phyloP scores from a whole-genome alignment of 768 basidiomycete genomes.

The Mycena venus region DNA sequence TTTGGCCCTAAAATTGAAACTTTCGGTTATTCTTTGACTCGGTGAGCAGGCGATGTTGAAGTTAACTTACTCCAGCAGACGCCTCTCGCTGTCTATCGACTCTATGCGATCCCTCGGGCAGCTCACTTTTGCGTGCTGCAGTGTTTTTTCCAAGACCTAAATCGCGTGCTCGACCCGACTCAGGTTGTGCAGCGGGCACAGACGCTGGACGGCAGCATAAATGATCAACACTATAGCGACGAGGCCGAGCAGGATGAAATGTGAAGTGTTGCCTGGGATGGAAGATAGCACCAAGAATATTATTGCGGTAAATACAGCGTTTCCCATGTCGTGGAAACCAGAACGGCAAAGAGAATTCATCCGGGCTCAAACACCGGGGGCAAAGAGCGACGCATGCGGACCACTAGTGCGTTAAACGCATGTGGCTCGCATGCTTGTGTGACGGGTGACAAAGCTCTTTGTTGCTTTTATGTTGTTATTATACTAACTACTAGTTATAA shows the following conservation, averaged over 20 bases:
- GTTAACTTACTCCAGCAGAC: neutral
- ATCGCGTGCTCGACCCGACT: neutral
- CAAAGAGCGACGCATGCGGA: no score
- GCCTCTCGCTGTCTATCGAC: neutral
- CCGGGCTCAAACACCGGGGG: no score
- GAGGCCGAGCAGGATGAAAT: neutral
- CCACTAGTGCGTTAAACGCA: no score
- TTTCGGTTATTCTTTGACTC: no score
- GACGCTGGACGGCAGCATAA: neutral
- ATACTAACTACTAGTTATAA: no score
- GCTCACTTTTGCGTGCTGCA: neutral
- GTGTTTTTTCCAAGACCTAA: neutral
- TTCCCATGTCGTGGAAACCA: no score
- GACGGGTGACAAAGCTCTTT: no score
- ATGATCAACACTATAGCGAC: neutral
- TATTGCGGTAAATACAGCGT: no score
- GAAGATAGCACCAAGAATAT: neutral
- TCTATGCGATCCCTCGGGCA: neutral
- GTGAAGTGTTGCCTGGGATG: neutral
- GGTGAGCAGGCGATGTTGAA: neutral
- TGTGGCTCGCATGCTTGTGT: no score
- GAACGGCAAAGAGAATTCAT: no score
- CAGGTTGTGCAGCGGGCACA: neutral
- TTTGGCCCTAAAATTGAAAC: neutral
- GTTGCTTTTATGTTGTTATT: no score